Evolutionary conservation across 345 rosid species (phyloP), one percentile per base, ranked within the genome.

Genomic region (Toxicodendron radicans): DNA sequence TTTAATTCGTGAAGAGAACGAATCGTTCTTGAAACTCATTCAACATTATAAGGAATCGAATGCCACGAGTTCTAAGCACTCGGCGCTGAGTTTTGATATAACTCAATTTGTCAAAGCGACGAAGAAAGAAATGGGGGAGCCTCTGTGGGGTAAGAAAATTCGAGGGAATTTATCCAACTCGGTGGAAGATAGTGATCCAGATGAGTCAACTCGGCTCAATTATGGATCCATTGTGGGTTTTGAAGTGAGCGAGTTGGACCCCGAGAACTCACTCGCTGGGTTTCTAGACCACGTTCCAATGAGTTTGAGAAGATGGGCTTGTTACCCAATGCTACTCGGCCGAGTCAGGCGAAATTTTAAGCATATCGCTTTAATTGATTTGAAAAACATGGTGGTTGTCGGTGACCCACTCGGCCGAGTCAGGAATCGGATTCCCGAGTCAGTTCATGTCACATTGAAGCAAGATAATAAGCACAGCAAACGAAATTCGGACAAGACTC

Each of bases 191-290:
- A 20, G 0, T 0, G 78, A 38, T n/a, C 60, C 7, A 9, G 43
- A 59, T 52, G 87, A 86, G 83, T 81, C 71, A 64, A 64, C 71
- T 73, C 87, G 76, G 83, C 30, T 85, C 85, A 88, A 81, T 76
- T 91, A 95, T 73, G 99, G 99, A 2, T 95, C 99, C 1, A 68
- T 95, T n/a, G 87, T 89, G 61, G 86, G 92, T 12, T 95, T 95
- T 71, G 94, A 90, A 20, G 88, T 82, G 60, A 83, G 73, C 45
- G 99, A 93, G 84, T 87, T 95, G 67, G 97, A 93, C 81, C 92
- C 98, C 24, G 98, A 95, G 80, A 85, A 87, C 85, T 89, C 99
- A 68, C 84, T 95, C 0, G 75, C 92, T 11, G 99, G 98, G 52
- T 95, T 95, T 24, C 45, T 95, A 60, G 90, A 90, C 43, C 87